Evolutionary conservation across 495 filamentous ascomycete species (phyloP).

Genomic region (Penicillium argentinense): DNA sequence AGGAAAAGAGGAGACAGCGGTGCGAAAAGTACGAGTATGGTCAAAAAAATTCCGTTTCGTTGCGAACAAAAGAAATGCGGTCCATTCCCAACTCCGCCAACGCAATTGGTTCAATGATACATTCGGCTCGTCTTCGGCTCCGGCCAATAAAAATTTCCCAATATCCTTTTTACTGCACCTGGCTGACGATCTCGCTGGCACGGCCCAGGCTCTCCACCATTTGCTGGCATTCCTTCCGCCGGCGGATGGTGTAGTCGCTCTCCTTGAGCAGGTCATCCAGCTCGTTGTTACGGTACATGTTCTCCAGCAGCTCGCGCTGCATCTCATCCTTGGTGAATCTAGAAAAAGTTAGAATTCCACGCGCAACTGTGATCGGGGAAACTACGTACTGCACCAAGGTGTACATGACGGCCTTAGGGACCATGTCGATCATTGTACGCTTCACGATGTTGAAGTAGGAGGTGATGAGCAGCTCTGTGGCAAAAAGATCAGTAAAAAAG

Average conservation of each 20-base stretch:
- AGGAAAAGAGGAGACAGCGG: neutral
- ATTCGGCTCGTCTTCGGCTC: conserved; percentile 7
- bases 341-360: conserved; percentile 2
- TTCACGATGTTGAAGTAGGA: conserved; percentile 98
- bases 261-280: conserved; percentile 96
- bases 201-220: conserved; percentile 92
- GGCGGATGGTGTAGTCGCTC: conserved; percentile 91
- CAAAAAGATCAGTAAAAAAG: conserved; percentile 1
- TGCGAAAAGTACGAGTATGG: conserved; percentile 17
- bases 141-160: neutral
- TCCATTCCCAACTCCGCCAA: conserved; percentile 20
- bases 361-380: neutral
- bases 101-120: conserved; percentile 23
- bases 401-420: conserved; percentile 99
- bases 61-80: conserved; percentile 16
- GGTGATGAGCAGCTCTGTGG: conserved; percentile 82
- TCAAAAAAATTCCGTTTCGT: conserved; percentile 13
- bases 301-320: conserved; percentile 96
- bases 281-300: conserved; percentile 89
- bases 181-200: conserved; percentile 94
- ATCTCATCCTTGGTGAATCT: conserved; percentile 97
- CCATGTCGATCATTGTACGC: conserved; percentile 99
- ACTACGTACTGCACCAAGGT: conserved; percentile 83
- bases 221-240: conserved; percentile 97
- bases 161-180: conserved; percentile 70